Evolutionary conservation across 148 eudicot genomes (phyloP), one percentile per base, ranked within the genome.

Genomic region (Cornus controversa): DNA sequence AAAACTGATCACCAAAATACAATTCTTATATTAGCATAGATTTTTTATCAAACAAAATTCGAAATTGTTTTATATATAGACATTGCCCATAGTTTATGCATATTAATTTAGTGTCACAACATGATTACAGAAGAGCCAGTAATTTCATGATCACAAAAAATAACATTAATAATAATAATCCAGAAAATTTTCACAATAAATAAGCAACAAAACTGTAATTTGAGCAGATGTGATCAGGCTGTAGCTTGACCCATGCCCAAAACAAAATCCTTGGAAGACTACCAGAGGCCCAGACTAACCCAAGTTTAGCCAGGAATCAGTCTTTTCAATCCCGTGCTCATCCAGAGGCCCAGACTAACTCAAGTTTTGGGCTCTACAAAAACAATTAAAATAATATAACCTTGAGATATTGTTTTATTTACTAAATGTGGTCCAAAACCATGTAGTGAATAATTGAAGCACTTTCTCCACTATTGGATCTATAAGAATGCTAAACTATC

Each of bases 1-100:
- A 66, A 84, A 87, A 79, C 85, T 83, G 78, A 87, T 84, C 82
- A 83, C 83, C 45, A 81, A 77, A 89, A 71, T n/a, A 80, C 16
- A 60, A 78, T 40, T 72, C 77, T 58, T 73, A 72, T 20, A 72
- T 71, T 68, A 25, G 75, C 82, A 66, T 37, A 76, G 23, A 5
- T 11, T 28, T 50, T 22, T 65, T 78, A 73, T 15, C 76, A 75
- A 72, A 71, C 62, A 47, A 53, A 70, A 79, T 29, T 72, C 80
- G 72, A 77, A 70, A 31, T 69, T 66, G 18, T 42, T 4, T 15
- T 14, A 22, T 3, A 60, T 7, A n/a, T 60, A 54, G 18, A 54
- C 0, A 60, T 20, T 20, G 64, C 1, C 64, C 64, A 60, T 60
- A 60, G 0, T 60, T 20, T 20, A 6, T 40, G 64, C 23, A 14